phyloP scores from a whole-genome alignment of 345 rosid species.

The Eucalyptus decipiens region DNA sequence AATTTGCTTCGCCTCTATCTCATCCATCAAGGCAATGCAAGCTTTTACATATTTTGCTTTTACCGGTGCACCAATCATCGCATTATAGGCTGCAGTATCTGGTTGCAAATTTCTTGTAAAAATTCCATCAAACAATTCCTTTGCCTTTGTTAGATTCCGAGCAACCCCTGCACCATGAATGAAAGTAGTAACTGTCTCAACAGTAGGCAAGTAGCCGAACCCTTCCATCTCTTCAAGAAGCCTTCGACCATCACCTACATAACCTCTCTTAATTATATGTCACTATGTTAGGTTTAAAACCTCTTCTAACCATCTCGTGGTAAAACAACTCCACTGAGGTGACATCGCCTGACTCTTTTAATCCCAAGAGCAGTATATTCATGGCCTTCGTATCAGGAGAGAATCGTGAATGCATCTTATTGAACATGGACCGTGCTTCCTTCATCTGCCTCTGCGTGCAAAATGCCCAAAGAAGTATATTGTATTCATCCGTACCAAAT shows the following conservation, averaged over 20 bases:
- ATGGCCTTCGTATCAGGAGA: slow-evolving; percentile 58
- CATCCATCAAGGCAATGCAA: slow-evolving; percentile 52
- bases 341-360: slow-evolving; percentile 71
- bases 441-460: slow-evolving; percentile 63
- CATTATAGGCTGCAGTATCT: slow-evolving; percentile 71
- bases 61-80: slow-evolving; percentile 50
- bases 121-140: slow-evolving; percentile 64
- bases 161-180: slow-evolving; percentile 78
- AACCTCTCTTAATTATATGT: slow-evolving; percentile 59
- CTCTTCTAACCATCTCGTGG: slow-evolving; percentile 67
- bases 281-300: slow-evolving; percentile 38
- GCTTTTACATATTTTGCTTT: slow-evolving; percentile 37
- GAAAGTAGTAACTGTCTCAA: slow-evolving; percentile 72
- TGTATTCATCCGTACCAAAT: slow-evolving; percentile 64
- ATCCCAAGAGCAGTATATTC: slow-evolving; percentile 71
- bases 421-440: slow-evolving; percentile 67
- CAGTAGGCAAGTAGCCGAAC: slow-evolving; percentile 14
- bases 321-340: slow-evolving; percentile 72
- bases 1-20: slow-evolving; percentile 53
- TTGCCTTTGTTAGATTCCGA: slow-evolving; percentile 41
- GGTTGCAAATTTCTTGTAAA: slow-evolving; percentile 26
- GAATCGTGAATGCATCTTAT: slow-evolving; percentile 42
- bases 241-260: slow-evolving; percentile 61
- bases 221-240: slow-evolving; percentile 65
- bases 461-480: slow-evolving; percentile 67